A percentile compares a stretch with the other conserved stretches of the same genome.
These are phyloP conservation scores for Phytophthora agathidicida DNA, from an alignment of 352 stramenopile species.

Conservation along the genomic window DNA sequence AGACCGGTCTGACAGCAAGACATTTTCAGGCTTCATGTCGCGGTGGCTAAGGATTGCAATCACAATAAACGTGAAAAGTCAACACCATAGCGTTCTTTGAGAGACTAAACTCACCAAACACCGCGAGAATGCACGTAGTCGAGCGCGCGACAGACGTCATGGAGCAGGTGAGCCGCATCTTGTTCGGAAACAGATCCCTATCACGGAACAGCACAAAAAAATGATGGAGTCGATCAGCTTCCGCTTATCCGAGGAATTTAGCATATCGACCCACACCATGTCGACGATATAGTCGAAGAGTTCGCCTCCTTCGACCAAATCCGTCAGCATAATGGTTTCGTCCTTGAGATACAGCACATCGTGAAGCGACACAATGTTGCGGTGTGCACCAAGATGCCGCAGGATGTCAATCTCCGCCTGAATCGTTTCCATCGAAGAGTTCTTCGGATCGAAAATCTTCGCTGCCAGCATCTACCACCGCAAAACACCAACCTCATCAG, in stretches of 20 bases:
- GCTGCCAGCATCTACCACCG: constrained; percentile 49
- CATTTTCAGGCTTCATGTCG: constrained; percentile 81
- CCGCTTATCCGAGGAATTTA: neutral
- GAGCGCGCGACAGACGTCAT: constrained; percentile 64
- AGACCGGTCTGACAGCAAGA: constrained; percentile 67
- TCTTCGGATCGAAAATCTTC: constrained; percentile 80
- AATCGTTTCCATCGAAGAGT: constrained; percentile 62
- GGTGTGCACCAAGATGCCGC: constrained; percentile 58
- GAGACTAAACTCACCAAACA: constrained; percentile 52
- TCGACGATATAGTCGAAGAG: constrained; percentile 86
- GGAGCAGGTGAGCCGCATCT: constrained; percentile 69
- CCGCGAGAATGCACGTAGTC: constrained; percentile 72
- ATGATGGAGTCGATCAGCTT: neutral
- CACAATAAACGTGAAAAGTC: constrained; percentile 1
- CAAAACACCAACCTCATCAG: constrained; percentile 3
- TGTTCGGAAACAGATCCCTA: constrained; percentile 79
- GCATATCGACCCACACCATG: constrained; percentile 33
- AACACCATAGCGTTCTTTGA: neutral
- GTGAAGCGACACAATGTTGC: constrained; percentile 75
- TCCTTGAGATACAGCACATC: constrained; percentile 65
- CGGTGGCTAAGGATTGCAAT: constrained; percentile 49
- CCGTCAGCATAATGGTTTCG: constrained; percentile 83
- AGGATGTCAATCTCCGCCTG: constrained; percentile 72
- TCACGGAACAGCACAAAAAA: neutral
- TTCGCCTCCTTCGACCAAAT: constrained; percentile 77